These are phyloP conservation scores for Baudoinia panamericana DNA, from an alignment of 495 filamentous ascomycete species.

Conservation along the genomic window DNA sequence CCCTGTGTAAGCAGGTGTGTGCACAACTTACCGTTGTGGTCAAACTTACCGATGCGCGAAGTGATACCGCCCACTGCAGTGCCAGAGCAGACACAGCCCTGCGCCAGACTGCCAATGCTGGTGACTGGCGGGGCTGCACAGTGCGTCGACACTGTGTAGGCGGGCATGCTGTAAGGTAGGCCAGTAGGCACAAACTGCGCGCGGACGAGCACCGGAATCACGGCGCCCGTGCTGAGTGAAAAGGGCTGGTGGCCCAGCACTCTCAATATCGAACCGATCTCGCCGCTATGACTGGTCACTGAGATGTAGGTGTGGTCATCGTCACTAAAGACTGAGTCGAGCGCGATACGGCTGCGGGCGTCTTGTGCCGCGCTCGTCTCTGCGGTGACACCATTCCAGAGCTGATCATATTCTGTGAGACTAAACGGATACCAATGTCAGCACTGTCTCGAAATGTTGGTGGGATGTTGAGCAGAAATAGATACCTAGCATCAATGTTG, in stretches of 20 bases:
- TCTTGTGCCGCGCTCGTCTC: constrained; percentile 38
- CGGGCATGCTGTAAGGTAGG: constrained; percentile 26
- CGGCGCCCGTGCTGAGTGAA: constrained; percentile 48
- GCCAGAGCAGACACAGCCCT: constrained; percentile 12
- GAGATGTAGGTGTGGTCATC: constrained; percentile 51
- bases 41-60: constrained; percentile 6
- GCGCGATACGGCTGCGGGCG: constrained; percentile 37
- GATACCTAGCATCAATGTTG: constrained; percentile 46
- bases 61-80: constrained; percentile 1
- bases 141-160: constrained; percentile 36
- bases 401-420: constrained; percentile 36
- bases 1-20: too few species aligned
- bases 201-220: constrained; percentile 56
- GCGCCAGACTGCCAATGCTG: constrained; percentile 15
- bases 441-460: too few species aligned
- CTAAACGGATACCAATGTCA: too few species aligned
- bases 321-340: constrained; percentile 50
- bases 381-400: constrained; percentile 23
- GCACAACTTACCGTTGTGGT: too few species aligned
- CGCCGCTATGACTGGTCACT: constrained; percentile 56
- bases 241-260: constrained; percentile 50
- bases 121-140: constrained; percentile 40
- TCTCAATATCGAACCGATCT: constrained; percentile 45
- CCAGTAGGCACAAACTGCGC: constrained; percentile 32
- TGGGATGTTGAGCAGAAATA: too few species aligned